Percentiles rank a stretch among this genome's conserved stretches.
phyloP scores from a whole-genome alignment of 257 asterid species.

The Lantana camara region DNA sequence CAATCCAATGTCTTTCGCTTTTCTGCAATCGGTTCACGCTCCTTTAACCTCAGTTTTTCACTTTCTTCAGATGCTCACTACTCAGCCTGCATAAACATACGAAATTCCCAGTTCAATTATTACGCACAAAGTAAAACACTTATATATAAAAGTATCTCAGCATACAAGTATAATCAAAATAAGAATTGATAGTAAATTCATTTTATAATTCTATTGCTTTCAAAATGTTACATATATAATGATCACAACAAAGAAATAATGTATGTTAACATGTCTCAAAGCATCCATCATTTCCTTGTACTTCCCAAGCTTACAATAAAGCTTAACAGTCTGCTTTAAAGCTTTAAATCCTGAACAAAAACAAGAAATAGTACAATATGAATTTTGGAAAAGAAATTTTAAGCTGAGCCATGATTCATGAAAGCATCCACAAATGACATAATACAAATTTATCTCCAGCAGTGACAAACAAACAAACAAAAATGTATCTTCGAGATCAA shows the following conservation, averaged over 20 bases:
- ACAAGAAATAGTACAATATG: neutral
- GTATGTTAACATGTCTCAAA: conserved; percentile 75
- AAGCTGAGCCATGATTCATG: neutral
- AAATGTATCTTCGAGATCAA: too few species aligned
- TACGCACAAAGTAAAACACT: too few species aligned
- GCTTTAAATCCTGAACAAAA: conserved; percentile 69
- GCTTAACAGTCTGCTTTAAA: conserved; percentile 76
- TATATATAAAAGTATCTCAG: too few species aligned
- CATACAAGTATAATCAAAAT: too few species aligned
- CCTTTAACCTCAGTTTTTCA: conserved; percentile 87
- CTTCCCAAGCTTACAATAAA: conserved; percentile 69
- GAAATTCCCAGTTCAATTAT: too few species aligned
- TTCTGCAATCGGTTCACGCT: conserved; percentile 87
- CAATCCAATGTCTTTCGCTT: conserved; percentile 87
- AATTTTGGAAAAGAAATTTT: neutral
- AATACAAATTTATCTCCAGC: neutral
- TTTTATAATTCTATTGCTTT: too few species aligned
- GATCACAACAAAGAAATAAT: too few species aligned
- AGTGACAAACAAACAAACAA: neutral
- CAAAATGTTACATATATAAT: too few species aligned
- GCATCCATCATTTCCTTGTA: conserved; percentile 80
- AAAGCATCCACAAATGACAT: neutral
- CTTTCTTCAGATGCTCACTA: conserved; percentile 92
- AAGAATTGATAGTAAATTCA: too few species aligned
- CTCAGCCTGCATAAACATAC: conserved; percentile 70